Evolutionary conservation across 2,329 filamentous ascomycete species (phyloP).

Genomic region (Cytospora piceae): DNA sequence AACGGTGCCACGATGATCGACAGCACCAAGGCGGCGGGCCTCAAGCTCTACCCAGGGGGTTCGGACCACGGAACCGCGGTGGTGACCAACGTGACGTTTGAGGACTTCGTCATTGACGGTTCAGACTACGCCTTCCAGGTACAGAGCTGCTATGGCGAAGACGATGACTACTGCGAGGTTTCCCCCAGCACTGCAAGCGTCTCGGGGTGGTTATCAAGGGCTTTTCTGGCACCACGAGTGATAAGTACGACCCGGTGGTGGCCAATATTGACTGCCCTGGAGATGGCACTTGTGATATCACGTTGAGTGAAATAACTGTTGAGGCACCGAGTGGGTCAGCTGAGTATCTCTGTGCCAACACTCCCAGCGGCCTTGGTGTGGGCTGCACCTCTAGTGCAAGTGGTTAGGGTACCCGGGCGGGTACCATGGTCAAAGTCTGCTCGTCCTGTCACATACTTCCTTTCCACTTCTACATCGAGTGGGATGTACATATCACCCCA

Average conservation of each 20-base stretch:
- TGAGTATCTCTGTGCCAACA: conserved; percentile 28
- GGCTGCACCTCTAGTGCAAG: conserved; percentile 26
- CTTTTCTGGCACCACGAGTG: conserved; percentile 44
- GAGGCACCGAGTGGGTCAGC: conserved; percentile 36
- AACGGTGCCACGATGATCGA: conserved; percentile 39
- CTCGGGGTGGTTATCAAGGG: conserved; percentile 42
- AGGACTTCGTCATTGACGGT: conserved; percentile 42
- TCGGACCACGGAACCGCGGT: conserved; percentile 41
- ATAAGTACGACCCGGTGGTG: conserved; percentile 41
- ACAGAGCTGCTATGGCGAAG: conserved; percentile 48
- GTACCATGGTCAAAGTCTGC: not conserved
- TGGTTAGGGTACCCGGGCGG: not conserved
- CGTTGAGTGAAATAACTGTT: conserved; percentile 41
- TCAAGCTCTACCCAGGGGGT: conserved; percentile 66
- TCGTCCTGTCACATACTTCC: not conserved
- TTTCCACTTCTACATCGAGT: not conserved
- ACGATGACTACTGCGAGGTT: conserved; percentile 41
- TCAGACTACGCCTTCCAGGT: conserved; percentile 51
- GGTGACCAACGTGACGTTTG: conserved; percentile 48
- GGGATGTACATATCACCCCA: not conserved
- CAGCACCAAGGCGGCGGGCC: conserved; percentile 58
- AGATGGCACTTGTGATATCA: conserved; percentile 43
- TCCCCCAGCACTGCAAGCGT: conserved; percentile 42
- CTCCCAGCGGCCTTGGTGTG: conserved; percentile 20
- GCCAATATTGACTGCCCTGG: conserved; percentile 45